These are phyloP conservation scores for Marvania coccoides DNA, from an alignment of 139 green algal species.

Conservation along the genomic window DNA sequence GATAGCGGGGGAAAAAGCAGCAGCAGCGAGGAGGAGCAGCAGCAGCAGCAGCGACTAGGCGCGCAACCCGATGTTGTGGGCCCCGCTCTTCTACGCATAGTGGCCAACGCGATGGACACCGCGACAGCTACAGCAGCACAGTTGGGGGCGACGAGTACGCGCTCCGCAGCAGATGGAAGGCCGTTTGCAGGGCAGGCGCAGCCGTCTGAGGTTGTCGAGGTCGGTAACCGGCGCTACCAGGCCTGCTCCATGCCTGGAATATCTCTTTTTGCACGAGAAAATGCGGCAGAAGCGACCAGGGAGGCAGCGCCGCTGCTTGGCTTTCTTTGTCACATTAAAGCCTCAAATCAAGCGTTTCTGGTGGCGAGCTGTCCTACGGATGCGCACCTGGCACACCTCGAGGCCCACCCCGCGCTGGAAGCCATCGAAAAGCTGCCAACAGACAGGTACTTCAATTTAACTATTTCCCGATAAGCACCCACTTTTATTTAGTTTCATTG, in stretches of 20 bases:
- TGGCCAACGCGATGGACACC: too few relatives aligned
- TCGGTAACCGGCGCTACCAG: not conserved
- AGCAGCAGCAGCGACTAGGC: not conserved
- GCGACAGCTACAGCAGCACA: not conserved
- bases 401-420: conserved; percentile 22
- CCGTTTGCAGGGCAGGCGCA: not conserved
- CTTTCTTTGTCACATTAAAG: conserved; percentile 21
- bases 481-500: too few relatives aligned
- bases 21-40: not conserved
- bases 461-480: too few relatives aligned
- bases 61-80: not conserved
- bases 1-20: not conserved
- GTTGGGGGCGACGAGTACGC: not conserved
- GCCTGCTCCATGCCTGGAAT: not conserved
- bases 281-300: not conserved
- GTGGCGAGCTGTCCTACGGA: conserved; percentile 17
- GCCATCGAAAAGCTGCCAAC: not conserved
- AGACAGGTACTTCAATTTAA: too few relatives aligned
- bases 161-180: not conserved
- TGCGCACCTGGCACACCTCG: conserved; percentile 7
- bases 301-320: conserved; percentile 3
- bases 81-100: not conserved
- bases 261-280: not conserved
- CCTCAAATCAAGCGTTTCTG: conserved; percentile 19
- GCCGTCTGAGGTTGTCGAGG: not conserved